Base-by-base conservation (phyloP, 1,284 basidiomycete species). In the Ceratobasidium sp. region DNA sequence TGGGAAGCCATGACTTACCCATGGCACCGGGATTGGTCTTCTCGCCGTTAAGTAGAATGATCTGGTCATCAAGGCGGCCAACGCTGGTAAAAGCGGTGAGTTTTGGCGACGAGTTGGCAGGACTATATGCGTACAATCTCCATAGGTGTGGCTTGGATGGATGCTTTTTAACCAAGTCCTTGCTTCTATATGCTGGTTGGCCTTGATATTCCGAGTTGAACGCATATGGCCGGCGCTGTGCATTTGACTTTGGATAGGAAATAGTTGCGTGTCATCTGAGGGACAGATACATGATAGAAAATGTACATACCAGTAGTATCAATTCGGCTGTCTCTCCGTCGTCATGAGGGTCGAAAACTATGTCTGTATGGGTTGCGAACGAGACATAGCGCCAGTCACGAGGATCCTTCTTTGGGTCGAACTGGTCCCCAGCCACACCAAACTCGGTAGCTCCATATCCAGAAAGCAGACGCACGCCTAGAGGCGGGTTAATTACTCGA, bases 21-120 rank as follows among this genome's bases (percentile, higher is more conserved):
- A 88, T 81, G 0, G 87, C 87, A 2, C 84, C 85, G 0, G 87
- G 87, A 79, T 88, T 88, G 0, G 86, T 87, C 58, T 80, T 80
- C 61, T 80, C 80, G 2, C 79, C 80, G 60, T 77, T 79, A 23
- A 66, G 53, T 12, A 80, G 42, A 26, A 78, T 70, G 20, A 80
- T 77, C 46, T 80, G 80, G 39, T 80, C 80, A 60, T 80, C 80
- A 5, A 68, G 46, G 0, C 80, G 46, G 1, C 80, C 80, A 15
- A 77, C 51, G 10, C 73, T 77, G 44, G n/a, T n/a, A 6, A 56
- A 15, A 10, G 18, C 13, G 1, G 10, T 63, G 33, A 39, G 58
- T 23, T 0, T 20, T n/a, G 2, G 1, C 1, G 15, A 44, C 18
- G n/a, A n/a, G 3, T 7, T 42, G 12, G n/a, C 13, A 2, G 20